Evolutionary conservation across 1,284 basidiomycete genomes (phyloP), one percentile per base, ranked within the genome.

Genomic region (Papiliotrema laurentii): DNA sequence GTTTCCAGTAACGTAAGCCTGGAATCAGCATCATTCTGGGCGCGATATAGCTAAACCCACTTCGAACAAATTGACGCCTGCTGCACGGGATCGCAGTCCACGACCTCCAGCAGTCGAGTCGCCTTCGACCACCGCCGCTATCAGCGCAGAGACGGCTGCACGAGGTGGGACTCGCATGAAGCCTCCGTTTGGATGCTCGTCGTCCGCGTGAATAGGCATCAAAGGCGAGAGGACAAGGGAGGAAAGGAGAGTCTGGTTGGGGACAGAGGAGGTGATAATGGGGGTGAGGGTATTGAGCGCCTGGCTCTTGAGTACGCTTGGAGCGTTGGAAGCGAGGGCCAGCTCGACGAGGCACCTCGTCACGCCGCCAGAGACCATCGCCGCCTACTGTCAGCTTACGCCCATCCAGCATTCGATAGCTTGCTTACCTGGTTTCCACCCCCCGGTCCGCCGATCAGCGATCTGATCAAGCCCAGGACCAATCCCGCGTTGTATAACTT

Each of bases 301-400:
- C 43, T 90, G 87, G 1, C 84, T 85, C 76, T 98, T 97, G 51
- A 98, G 75, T 4, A 78, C 63, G 13, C 86, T 84, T 0, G 96
- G 94, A 0, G 89, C 89, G 66, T 97, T 96, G 26, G 90, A 94
- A 3, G 91, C 87, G 21, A 98, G 79, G 0, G 86, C 85, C 10
- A 96, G 77, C 69, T 98, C 93, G 21, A 91, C 72, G 18, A 98
- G 80, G 69, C 87, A 89, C 37, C 92, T 82, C 0, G 85, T 85
- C 61, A 88, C 85, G 4, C 86, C 80, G 38, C 79, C 69, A 34
- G 72, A 57, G 16, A 77, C 73, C 59, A 82, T 71, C 4, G 79
- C 79, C n/a, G 72, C 68, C 77, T 55, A 56, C 30, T 41, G 53
- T 14, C 16, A 19, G 5, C 18, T 39, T 22, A 9, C 6, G 3